These are phyloP conservation scores for Fusarium sp. DNA, from an alignment of 2,329 filamentous ascomycete genomes.

Conservation along the genomic window DNA sequence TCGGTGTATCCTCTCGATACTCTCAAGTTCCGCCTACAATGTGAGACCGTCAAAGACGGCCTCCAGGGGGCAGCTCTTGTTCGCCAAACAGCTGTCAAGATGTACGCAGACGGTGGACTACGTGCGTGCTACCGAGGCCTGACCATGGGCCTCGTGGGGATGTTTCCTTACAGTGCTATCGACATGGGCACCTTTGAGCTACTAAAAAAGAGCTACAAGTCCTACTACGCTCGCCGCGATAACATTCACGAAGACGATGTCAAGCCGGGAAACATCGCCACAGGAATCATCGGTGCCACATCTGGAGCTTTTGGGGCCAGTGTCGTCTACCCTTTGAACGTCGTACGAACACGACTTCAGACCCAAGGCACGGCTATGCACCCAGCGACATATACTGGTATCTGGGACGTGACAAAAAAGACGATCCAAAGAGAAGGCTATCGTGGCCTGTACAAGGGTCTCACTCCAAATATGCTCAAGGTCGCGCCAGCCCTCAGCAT, in stretches of 20 bases:
- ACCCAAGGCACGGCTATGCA: slow-evolving; percentile 95
- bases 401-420: slow-evolving; percentile 85
- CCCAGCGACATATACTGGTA: slow-evolving; percentile 87
- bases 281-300: slow-evolving; percentile 87
- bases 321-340: slow-evolving; percentile 94
- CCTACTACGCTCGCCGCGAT: slow-evolving; percentile 72
- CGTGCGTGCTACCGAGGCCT: slow-evolving; percentile 88
- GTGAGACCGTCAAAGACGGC: slow-evolving; percentile 88
- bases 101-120: slow-evolving; percentile 80
- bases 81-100: slow-evolving; percentile 81
- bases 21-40: slow-evolving; percentile 86
- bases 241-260: slow-evolving; percentile 86
- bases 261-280: slow-evolving; percentile 80
- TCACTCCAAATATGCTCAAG: slow-evolving; percentile 95
- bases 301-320: slow-evolving; percentile 92
- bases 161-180: slow-evolving; percentile 98
- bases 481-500: slow-evolving; percentile 96
- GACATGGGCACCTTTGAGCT: slow-evolving; percentile 96
- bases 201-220: slow-evolving; percentile 78
- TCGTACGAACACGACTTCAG: slow-evolving; percentile 89
- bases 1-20: slow-evolving; percentile 95
- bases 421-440: slow-evolving; percentile 85
- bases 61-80: slow-evolving; percentile 85
- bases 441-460: slow-evolving; percentile 89
- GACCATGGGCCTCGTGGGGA: slow-evolving; percentile 91